phyloP scores from a whole-genome alignment of 768 basidiomycete genomes.

The Leucocoprinus leucothites region DNA sequence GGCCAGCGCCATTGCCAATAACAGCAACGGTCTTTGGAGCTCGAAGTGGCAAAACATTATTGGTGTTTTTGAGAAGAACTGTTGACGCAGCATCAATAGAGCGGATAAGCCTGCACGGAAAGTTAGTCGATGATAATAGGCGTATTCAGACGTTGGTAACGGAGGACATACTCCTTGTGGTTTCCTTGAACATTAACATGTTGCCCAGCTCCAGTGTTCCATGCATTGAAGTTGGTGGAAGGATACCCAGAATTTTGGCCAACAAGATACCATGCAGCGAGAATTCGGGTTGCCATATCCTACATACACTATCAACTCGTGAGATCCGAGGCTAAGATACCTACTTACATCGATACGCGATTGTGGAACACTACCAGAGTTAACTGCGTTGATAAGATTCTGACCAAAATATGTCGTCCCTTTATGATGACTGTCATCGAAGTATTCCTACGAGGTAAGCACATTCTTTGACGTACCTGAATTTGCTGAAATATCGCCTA shows the following conservation, averaged over 20 bases:
- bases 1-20: constrained; percentile 57
- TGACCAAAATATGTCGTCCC: constrained; percentile 57
- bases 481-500: constrained; percentile 28
- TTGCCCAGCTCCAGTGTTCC: constrained; percentile 38
- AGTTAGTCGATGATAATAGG: background rate
- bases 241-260: constrained; percentile 59
- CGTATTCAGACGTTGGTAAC: background rate
- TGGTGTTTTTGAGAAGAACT: constrained; percentile 59
- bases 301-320: constrained; percentile 15
- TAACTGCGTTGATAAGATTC: constrained; percentile 55
- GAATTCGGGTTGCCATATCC: constrained; percentile 70
- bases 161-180: constrained; percentile 39
- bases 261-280: constrained; percentile 60
- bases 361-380: constrained; percentile 55
- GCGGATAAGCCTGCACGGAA: constrained; percentile 44
- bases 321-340: background rate
- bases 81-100: constrained; percentile 60
- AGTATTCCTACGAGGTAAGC: background rate
- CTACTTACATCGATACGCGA: constrained; percentile 52
- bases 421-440: constrained; percentile 3
- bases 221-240: constrained; percentile 57
- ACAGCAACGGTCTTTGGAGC: constrained; percentile 47
- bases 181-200: constrained; percentile 57
- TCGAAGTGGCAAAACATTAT: constrained; percentile 41
- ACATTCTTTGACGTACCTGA: background rate